Conservation (phyloP, 768 basidiomycete species). For the Mycena belliarum region DNA sequence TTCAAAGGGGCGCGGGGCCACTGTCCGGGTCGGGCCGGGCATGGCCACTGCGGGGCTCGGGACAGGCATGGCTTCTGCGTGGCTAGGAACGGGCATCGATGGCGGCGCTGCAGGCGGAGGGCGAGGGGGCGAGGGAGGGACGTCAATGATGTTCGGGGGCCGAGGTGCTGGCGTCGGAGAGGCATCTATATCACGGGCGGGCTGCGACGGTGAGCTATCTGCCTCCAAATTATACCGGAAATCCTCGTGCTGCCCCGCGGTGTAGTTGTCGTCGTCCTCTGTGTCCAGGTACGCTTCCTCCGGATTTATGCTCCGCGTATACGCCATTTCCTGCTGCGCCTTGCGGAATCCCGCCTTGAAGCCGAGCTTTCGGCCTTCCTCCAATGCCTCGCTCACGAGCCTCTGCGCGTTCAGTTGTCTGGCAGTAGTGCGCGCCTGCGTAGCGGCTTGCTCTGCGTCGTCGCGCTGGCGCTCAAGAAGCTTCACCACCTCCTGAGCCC, state of each 20-base stretch:
- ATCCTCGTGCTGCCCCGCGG: neutral
- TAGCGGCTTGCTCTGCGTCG: slow-evolving; percentile 43
- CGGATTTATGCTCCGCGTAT: neutral
- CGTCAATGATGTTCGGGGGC: neutral
- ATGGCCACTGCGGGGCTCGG: slow-evolving; percentile 5
- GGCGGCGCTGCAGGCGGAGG: neutral
- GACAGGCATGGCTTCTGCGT: slow-evolving; percentile 11
- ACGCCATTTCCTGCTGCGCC: slow-evolving; percentile 20
- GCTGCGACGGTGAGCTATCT: neutral
- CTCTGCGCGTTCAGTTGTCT: slow-evolving; percentile 40
- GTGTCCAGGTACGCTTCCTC: slow-evolving; percentile 1
- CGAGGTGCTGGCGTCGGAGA: slow-evolving; percentile 1
- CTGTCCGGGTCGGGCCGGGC: neutral
- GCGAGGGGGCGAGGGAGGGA: neutral
- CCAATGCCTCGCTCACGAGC: slow-evolving; percentile 39
- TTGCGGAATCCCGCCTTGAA: slow-evolving; percentile 41
- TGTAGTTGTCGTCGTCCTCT: neutral
- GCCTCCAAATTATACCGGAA: neutral
- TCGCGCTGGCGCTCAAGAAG: slow-evolving; percentile 41
- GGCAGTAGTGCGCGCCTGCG: slow-evolving; percentile 37
- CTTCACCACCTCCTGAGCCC: slow-evolving; percentile 41
- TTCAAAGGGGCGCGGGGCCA: neutral
- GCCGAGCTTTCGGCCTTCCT: slow-evolving; percentile 43
- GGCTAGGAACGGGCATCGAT: neutral
- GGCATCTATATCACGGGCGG: neutral